Base-by-base conservation (phyloP, 192 early-diverging fungal genomes). In the Haplosporangium gracile region DNA sequence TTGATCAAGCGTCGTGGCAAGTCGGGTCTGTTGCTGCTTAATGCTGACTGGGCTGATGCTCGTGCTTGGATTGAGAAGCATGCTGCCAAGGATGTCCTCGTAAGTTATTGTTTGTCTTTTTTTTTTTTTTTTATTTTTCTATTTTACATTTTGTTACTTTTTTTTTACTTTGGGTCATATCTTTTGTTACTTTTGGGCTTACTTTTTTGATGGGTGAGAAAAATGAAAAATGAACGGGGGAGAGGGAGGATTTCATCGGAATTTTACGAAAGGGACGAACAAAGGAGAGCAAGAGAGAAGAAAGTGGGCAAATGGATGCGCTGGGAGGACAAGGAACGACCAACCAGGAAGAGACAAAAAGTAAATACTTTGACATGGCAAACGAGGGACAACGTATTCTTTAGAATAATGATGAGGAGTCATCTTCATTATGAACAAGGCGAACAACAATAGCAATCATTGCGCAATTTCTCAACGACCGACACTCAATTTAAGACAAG, bases 1-100 rank as follows among this genome's bases (percentile, higher is more conserved):
- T 92, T 99, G 72, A 98, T 99, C 93, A 99, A 99, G 92, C 95
- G 98, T 81, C 91, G 98, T 73, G 98, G 98, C 22, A 99, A 99
- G 93, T 94, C 96, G 79, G 98, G 98, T 73, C 92, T 99, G 47
- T 88, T 99, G 34, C 93, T 96, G 68, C 94, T 99, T 81, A 97
- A 98, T 83, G 93, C 97, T 63, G 93, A 96, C 82, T 99, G 98
- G 98, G 72, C 88, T 15, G 91, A 94, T 47, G 96, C 95, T 69
- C 95, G 96, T 89, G 89, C 94, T 82, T 99, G 98, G 98, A 96
- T 99, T 89, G 91, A 92, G 78, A 93, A 95, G 89, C 93, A 96
- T 45, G 97, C 97, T 24, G 97, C 95, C 79, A 96, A 94, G 89
- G 91, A 92, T 85, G 93, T 97, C 82, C 93, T 93, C 88, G 95